Conservation (phyloP, 768 basidiomycete species). For the Hypholoma fasciculare region DNA sequence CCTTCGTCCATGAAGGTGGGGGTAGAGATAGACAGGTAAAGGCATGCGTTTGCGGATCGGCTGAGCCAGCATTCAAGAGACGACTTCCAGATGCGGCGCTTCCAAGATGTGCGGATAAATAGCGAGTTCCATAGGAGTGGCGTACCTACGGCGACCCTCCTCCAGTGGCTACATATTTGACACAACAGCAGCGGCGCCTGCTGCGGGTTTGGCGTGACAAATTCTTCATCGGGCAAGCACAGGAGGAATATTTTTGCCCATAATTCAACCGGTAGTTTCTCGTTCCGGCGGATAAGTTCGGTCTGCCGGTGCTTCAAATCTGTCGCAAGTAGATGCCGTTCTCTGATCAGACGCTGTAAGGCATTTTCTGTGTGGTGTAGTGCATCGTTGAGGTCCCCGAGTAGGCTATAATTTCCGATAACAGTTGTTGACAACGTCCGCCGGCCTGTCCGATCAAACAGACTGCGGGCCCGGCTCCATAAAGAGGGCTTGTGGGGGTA, state of each 20-base stretch:
- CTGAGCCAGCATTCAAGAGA: constrained; percentile 20
- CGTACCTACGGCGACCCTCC: constrained; percentile 18
- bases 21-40: constrained; percentile 19
- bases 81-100: constrained; percentile 13
- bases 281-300: not conserved
- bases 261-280: constrained; percentile 19
- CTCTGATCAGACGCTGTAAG: not conserved
- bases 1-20: constrained; percentile 14
- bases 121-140: constrained; percentile 23
- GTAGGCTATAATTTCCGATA: not conserved
- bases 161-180: constrained; percentile 22
- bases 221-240: constrained; percentile 19
- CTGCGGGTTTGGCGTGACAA: constrained; percentile 16
- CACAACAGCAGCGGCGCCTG: constrained; percentile 22
- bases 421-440: not conserved
- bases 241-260: constrained; percentile 25
- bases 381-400: not conserved
- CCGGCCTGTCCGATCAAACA: not conserved
- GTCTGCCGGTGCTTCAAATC: not conserved
- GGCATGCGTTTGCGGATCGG: constrained; percentile 16
- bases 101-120: constrained; percentile 16
- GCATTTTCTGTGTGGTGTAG: not conserved
- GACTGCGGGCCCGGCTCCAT: constrained; percentile 3
- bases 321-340: not conserved
- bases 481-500: not conserved